These are phyloP conservation scores for Fusarium burgessii DNA, from an alignment of 2,329 filamentous ascomycete species.

Conservation along the genomic window DNA sequence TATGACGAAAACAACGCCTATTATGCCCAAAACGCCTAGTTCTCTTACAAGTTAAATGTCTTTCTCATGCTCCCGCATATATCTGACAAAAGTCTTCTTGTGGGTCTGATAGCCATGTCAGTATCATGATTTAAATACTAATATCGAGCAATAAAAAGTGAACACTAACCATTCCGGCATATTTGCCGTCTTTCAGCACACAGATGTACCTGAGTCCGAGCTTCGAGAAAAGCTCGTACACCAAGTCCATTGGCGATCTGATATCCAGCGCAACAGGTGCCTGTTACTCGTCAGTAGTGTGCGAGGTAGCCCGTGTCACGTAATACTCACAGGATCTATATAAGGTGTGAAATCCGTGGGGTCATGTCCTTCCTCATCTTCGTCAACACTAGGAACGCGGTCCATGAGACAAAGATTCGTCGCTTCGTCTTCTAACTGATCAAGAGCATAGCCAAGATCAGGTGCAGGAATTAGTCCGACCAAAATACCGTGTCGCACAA, in stretches of 20 bases:
- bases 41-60: constrained; percentile 40
- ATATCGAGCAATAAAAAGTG: not conserved
- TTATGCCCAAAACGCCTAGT: constrained; percentile 15
- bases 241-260: constrained; percentile 89
- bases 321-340: constrained; percentile 81
- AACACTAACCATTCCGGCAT: constrained; percentile 83
- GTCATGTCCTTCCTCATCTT: constrained; percentile 72
- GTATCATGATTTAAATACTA: not conserved
- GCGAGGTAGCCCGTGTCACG: not conserved
- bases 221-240: constrained; percentile 97
- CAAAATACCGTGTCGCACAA: constrained; percentile 81
- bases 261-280: constrained; percentile 91
- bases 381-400: constrained; percentile 70
- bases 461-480: constrained; percentile 94
- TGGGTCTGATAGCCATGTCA: constrained; percentile 70
- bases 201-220: constrained; percentile 93
- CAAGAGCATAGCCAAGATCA: constrained; percentile 92
- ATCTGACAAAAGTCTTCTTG: constrained; percentile 97
- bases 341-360: constrained; percentile 89
- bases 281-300: constrained; percentile 52
- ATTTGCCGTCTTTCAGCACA: constrained; percentile 84
- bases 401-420: constrained; percentile 86
- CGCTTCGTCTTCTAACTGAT: constrained; percentile 82
- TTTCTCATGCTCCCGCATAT: constrained; percentile 85
- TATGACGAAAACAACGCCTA: constrained; percentile 20